A percentile compares a stretch with the other conserved stretches of the same genome.
phyloP scores from a whole-genome alignment of 257 asterid genomes.

The Solanum chmielewskii region DNA sequence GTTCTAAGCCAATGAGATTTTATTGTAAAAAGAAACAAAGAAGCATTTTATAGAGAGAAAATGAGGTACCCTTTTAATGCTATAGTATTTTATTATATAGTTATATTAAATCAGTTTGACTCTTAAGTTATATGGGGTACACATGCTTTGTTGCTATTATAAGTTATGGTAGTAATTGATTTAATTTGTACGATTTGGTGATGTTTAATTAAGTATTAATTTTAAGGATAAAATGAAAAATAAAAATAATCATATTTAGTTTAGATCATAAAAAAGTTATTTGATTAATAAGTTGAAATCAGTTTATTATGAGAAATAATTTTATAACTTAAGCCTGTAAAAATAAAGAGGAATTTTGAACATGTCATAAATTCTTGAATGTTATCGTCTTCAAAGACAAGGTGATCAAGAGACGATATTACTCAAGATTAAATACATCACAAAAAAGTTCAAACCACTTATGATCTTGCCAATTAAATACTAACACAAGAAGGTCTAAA shows the following conservation, averaged over 20 bases:
- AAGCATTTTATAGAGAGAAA: not conserved
- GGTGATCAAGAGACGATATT: not conserved
- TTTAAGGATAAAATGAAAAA: no score
- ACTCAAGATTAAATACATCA: not conserved
- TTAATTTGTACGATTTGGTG: not conserved
- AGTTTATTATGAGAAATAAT: not conserved
- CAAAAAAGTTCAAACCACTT: not conserved
- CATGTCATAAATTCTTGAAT: not conserved
- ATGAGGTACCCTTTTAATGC: not conserved
- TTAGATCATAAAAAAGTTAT: not conserved
- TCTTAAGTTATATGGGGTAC: not conserved
- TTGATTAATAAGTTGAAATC: not conserved
- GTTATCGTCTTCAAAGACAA: not conserved
- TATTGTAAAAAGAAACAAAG: no score
- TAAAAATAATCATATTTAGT: not conserved
- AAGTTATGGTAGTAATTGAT: not conserved
- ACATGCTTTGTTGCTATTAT: not conserved
- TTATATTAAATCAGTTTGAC: not conserved
- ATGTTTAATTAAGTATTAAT: not conserved
- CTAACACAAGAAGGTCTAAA: not conserved
- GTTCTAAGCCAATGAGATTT: not conserved
- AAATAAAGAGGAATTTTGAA: not conserved
- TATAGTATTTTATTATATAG: not conserved
- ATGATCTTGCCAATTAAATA: not conserved
- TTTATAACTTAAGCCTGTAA: not conserved